A percentile compares a stretch with the other conserved stretches of the same genome.
Evolutionary conservation across 495 filamentous ascomycete genomes (phyloP).

Genomic region (Aspergillus coremiiformis): DNA sequence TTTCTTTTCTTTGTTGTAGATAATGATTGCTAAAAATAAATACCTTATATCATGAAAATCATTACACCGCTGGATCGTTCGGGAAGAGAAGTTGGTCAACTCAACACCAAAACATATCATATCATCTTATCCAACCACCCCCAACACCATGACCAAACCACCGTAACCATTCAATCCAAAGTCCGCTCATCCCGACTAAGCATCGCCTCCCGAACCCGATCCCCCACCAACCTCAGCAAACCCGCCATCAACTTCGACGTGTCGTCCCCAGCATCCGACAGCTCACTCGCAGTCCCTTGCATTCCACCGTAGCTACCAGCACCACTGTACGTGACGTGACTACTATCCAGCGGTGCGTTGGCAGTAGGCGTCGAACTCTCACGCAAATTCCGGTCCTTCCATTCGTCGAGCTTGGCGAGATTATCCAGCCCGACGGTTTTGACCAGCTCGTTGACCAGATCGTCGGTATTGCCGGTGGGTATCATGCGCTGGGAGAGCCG

Average conservation of each 20-base stretch:
- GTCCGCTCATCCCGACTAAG: slow-evolving; percentile 31
- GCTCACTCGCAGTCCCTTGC: slow-evolving; percentile 4
- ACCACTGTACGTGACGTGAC: not conserved
- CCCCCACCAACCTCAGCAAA: slow-evolving; percentile 14
- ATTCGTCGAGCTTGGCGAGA: slow-evolving; percentile 12
- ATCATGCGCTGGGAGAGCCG: slow-evolving; percentile 21
- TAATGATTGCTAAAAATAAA: no score
- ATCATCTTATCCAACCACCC: no score
- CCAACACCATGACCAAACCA: not conserved
- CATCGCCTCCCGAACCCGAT: slow-evolving; percentile 18
- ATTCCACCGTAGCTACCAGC: slow-evolving; percentile 1
- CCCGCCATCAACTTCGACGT: slow-evolving; percentile 16
- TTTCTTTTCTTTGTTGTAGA: no score
- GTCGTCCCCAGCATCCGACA: slow-evolving; percentile 15
- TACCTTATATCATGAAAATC: not conserved
- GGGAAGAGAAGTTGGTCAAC: not conserved
- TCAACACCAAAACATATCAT: not conserved
- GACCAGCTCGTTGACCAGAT: slow-evolving; percentile 21
- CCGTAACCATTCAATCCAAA: slow-evolving; percentile 5
- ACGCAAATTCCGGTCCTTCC: slow-evolving; percentile 1
- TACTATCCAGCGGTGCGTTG: not conserved
- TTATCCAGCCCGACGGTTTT: slow-evolving; percentile 16
- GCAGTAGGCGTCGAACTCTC: not conserved
- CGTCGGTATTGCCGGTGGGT: slow-evolving; percentile 20
- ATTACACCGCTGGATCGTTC: not conserved